Conservation (phyloP, 2,329 filamentous ascomycete species). For the Pyrenophora teres region DNA sequence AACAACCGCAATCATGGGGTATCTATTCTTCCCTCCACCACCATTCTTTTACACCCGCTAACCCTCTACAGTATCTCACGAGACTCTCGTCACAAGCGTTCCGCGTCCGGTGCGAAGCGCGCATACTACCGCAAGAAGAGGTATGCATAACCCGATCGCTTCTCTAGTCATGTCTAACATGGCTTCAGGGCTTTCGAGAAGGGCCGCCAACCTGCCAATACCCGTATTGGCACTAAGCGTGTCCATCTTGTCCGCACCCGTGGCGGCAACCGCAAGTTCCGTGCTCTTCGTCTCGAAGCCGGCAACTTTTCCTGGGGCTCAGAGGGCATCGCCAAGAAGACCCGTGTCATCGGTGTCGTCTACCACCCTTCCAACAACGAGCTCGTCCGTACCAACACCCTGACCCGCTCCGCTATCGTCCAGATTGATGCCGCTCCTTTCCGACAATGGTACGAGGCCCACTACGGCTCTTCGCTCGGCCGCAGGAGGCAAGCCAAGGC, state of each 20-base stretch:
- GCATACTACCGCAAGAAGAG: slow-evolving; percentile 64
- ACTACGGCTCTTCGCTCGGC: slow-evolving; percentile 92
- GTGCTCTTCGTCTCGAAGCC: slow-evolving; percentile 95
- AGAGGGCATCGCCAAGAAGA: slow-evolving; percentile 97
- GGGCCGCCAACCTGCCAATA: slow-evolving; percentile 98
- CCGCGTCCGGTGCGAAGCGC: slow-evolving; percentile 93
- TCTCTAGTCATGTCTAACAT: slow-evolving; percentile 69
- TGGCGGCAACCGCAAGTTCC: slow-evolving; percentile 99
- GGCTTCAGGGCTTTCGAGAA: slow-evolving; percentile 99
- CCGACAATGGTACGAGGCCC: slow-evolving; percentile 99
- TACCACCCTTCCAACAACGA: slow-evolving; percentile 99
- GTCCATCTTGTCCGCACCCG: slow-evolving; percentile 96
- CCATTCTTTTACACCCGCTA: slow-evolving; percentile 34
- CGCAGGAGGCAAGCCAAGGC: slow-evolving; percentile 88
- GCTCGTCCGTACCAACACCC: slow-evolving; percentile 99
- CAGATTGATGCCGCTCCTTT: slow-evolving; percentile 99
- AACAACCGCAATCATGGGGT: slow-evolving; percentile 59
- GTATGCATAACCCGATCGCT: slow-evolving; percentile 62
- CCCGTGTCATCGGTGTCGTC: slow-evolving; percentile 95
- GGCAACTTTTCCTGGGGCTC: slow-evolving; percentile 99
- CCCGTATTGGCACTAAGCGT: slow-evolving; percentile 96
- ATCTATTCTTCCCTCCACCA: slow-evolving; percentile 34
- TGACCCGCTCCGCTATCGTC: slow-evolving; percentile 98
- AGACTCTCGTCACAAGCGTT: slow-evolving; percentile 99
- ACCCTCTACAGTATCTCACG: slow-evolving; percentile 81